Evolutionary conservation across 768 basidiomycete species (phyloP).

Genomic region (Boletus barrowsii): DNA sequence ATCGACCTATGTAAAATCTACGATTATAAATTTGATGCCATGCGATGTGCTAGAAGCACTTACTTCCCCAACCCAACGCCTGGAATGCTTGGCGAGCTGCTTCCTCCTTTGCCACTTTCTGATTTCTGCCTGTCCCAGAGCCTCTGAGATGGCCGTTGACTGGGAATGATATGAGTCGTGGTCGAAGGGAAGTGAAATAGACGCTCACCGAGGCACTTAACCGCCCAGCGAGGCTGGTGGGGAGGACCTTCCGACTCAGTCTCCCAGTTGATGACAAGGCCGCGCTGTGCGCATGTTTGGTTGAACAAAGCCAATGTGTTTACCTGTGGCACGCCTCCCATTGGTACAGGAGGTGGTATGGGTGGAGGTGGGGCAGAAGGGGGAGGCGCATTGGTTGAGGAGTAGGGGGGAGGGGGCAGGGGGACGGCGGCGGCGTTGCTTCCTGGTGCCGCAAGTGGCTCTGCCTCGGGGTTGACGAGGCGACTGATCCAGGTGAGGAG

Average conservation of each 20-base stretch:
- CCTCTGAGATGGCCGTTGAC: slow-evolving; percentile 53
- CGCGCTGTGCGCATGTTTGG: slow-evolving; percentile 50
- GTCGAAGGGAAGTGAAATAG: not conserved
- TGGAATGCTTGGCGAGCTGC: slow-evolving; percentile 59
- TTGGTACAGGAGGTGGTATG: slow-evolving; percentile 14
- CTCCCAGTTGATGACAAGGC: slow-evolving; percentile 44
- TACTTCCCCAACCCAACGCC: slow-evolving; percentile 50
- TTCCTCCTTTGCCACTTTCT: slow-evolving; percentile 66
- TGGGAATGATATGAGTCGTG: slow-evolving; percentile 22
- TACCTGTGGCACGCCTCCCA: slow-evolving; percentile 21
- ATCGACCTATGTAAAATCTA: slow-evolving; percentile 15
- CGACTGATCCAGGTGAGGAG: slow-evolving; percentile 59
- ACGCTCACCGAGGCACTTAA: slow-evolving; percentile 49
- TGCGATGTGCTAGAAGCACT: not conserved
- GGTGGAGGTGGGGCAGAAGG: slow-evolving; percentile 22
- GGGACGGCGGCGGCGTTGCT: slow-evolving; percentile 8
- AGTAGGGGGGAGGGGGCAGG: slow-evolving; percentile 27
- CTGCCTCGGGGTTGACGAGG: slow-evolving; percentile 49
- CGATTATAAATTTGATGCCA: not conserved
- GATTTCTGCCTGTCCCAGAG: slow-evolving; percentile 50
- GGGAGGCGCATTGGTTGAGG: slow-evolving; percentile 15
- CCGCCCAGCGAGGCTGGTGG: slow-evolving; percentile 57
- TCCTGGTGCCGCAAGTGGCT: slow-evolving; percentile 22
- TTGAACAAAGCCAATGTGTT: slow-evolving; percentile 49
- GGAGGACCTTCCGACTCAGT: slow-evolving; percentile 47